phyloP scores from a whole-genome alignment of 208 protist genomes.

The Paratrypanosoma confusum region DNA sequence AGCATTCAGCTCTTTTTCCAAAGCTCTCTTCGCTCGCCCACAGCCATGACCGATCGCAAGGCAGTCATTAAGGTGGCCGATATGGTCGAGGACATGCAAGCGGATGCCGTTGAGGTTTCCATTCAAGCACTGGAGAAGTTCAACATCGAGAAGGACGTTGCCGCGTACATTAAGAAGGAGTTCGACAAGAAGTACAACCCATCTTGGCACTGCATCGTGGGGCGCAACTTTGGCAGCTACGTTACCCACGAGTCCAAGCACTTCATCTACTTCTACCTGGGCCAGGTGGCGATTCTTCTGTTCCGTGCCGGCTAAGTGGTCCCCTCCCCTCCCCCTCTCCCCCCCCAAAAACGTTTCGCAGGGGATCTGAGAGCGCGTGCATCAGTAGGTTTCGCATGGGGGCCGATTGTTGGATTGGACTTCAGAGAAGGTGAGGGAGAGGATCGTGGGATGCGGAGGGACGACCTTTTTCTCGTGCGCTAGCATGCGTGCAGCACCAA shows the following conservation, averaged over 20 bases:
- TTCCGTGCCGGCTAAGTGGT: constrained; percentile 88
- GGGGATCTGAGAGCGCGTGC: too few species aligned
- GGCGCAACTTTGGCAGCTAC: constrained; percentile 99
- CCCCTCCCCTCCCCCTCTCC: too few species aligned
- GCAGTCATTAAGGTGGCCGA: constrained; percentile 92
- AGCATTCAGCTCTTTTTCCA: too few species aligned
- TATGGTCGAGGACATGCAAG: constrained; percentile 95
- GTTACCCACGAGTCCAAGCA: constrained; percentile 99
- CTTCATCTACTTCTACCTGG: constrained; percentile 99
- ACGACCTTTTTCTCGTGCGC: too few species aligned
- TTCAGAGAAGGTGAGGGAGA: too few species aligned
- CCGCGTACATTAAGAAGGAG: constrained; percentile 99
- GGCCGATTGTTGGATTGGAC: too few species aligned
- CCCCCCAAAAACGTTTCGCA: too few species aligned
- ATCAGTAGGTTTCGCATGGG: too few species aligned
- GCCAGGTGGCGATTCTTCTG: constrained; percentile 98
- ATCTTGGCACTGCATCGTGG: constrained; percentile 99
- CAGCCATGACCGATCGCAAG: constrained; percentile 49
- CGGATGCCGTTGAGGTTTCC: constrained; percentile 97
- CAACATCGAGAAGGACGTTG: constrained; percentile 99
- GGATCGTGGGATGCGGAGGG: too few species aligned
- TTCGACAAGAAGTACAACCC: constrained; percentile 99
- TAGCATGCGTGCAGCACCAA: too few species aligned
- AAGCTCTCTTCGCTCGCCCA: too few species aligned
- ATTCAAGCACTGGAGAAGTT: constrained; percentile 98